phyloP scores from a whole-genome alignment of 2,329 filamentous ascomycete genomes.

The Ilyonectria sp. region DNA sequence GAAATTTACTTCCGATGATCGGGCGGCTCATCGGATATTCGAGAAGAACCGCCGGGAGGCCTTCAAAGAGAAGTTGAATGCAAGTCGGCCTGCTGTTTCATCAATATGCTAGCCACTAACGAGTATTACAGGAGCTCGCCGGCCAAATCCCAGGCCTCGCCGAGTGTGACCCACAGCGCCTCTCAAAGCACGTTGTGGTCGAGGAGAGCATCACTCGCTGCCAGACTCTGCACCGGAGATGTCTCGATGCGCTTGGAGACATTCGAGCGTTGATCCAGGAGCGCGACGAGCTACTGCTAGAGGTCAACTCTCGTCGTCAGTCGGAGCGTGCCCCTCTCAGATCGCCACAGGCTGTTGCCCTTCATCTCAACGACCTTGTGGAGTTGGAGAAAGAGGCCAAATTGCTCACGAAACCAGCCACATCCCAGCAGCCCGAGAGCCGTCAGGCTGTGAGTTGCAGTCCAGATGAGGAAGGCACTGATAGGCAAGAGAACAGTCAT shows the following conservation, averaged over 20 bases:
- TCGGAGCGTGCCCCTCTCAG: slow-evolving; percentile 25
- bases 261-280: slow-evolving; percentile 44
- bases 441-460: not conserved
- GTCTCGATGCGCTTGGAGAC: slow-evolving; percentile 34
- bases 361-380: slow-evolving; percentile 7
- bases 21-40: slow-evolving; percentile 58
- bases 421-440: not conserved
- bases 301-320: slow-evolving; percentile 47
- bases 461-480: not conserved
- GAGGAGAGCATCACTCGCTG: slow-evolving; percentile 54
- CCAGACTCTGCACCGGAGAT: slow-evolving; percentile 41
- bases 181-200: slow-evolving; percentile 58
- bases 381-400: slow-evolving; percentile 8
- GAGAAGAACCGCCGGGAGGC: slow-evolving; percentile 59
- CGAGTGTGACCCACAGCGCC: slow-evolving; percentile 52
- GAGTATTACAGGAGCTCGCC: slow-evolving; percentile 52
- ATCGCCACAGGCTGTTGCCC: not conserved
- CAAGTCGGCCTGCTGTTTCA: slow-evolving; percentile 35
- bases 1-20: slow-evolving; percentile 58
- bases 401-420: not conserved
- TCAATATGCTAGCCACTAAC: not conserved
- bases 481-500: not conserved
- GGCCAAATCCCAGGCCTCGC: slow-evolving; percentile 52
- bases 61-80: slow-evolving; percentile 57
- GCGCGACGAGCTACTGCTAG: slow-evolving; percentile 48